Evolutionary conservation across 108 stramenopile genomes (phyloP), one percentile per base, ranked within the genome.

Genomic region (Skeletonema tropicum): DNA sequence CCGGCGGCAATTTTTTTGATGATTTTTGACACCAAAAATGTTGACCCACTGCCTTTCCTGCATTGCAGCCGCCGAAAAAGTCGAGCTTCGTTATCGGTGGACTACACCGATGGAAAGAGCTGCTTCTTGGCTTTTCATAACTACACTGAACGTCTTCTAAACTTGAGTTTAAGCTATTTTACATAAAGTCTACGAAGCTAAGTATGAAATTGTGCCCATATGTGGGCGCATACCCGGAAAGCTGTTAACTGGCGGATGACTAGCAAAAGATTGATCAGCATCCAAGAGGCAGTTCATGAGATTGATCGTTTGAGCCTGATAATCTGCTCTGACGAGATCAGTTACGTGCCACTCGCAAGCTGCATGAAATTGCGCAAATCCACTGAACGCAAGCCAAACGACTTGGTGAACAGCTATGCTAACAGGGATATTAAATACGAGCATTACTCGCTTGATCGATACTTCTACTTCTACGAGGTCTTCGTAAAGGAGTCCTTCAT

Each of bases 281-380:
- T 70, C 3, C 59, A 59, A 21, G 57, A 70, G 15, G 70, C 70
- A 0, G 32, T 35, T 17, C 55, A 70, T 32, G 57, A 58, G 29
- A 19, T 70, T 0, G 36, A 57, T 14, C 12, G 57, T 2, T 5
- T 59, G 23, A 38, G 13, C 15, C 36, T 70, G 14, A 5, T 12
- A 25, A 4, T 70, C 0, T 70, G 57, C 10, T 57, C 52, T 13
- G 70, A 70, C 4, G 3, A 13, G 5, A 57, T 58, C 14, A 7
- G 5, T 12, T 15, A 33, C 8, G 25, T 70, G 9, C 6, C 38
- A 5, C 31, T 58, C 2, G 14, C 9, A 1, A 59, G 29, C 13
- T 58, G 33, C 55, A 41, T 39, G 21, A 29, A 23, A 3, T 35
- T 70, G 55, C 2, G n/a, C 5, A 26, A 60, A n/a, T 14, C 5